A percentile compares a stretch with the other conserved stretches of the same genome.
phyloP scores from a whole-genome alignment of 352 stramenopile species.

The Globisporangium parvum region DNA sequence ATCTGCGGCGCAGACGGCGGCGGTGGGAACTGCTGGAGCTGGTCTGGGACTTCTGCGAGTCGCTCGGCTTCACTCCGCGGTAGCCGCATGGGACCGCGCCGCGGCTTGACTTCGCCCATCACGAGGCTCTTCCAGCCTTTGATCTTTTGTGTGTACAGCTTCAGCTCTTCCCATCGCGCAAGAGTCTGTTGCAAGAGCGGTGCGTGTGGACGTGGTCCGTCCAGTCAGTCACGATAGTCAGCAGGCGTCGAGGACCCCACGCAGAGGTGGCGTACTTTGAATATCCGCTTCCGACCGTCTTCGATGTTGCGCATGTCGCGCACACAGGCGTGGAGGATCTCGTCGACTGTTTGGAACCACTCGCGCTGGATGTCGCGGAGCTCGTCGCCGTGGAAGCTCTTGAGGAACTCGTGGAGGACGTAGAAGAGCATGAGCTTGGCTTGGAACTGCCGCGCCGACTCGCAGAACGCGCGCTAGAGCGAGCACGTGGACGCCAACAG shows the following conservation, averaged over 20 bases:
- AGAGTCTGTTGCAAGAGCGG: constrained; percentile 36
- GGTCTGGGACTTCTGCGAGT: constrained; percentile 56
- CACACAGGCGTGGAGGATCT: constrained; percentile 63
- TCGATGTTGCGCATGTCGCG: constrained; percentile 59
- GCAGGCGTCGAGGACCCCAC: not conserved
- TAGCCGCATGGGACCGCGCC: constrained; percentile 39
- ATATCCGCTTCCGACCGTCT: constrained; percentile 67
- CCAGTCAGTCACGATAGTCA: not conserved
- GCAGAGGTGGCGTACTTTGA: constrained; percentile 38
- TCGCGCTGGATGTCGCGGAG: constrained; percentile 56
- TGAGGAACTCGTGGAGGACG: constrained; percentile 84
- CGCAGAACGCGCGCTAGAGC: constrained; percentile 42
- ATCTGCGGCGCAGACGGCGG: constrained; percentile 35
- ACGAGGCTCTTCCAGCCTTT: constrained; percentile 75
- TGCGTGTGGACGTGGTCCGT: not conserved
- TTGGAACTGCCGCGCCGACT: constrained; percentile 59
- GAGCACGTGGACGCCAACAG: no score
- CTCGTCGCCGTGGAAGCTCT: constrained; percentile 60
- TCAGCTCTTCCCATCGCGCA: constrained; percentile 79
- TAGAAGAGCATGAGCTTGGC: constrained; percentile 85
- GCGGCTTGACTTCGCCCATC: constrained; percentile 60
- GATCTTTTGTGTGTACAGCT: constrained; percentile 71
- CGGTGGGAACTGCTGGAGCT: constrained; percentile 70
- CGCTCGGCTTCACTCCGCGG: constrained; percentile 61
- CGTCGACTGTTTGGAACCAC: constrained; percentile 79